Evolutionary conservation across 257 asterid species (phyloP).

Genomic region (Plantago ovata): DNA sequence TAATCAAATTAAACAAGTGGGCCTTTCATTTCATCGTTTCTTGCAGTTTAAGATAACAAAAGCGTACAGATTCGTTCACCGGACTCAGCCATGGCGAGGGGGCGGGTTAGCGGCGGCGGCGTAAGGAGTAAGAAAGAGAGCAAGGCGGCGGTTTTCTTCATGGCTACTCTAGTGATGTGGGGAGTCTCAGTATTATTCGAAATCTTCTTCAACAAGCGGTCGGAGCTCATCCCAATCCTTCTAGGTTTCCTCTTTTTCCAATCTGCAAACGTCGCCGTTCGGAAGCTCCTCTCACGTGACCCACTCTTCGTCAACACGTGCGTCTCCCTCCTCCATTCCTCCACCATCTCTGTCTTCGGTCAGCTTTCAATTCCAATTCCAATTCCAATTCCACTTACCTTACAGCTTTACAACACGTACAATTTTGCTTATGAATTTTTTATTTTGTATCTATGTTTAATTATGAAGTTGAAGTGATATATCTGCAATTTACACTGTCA

Average conservation of each 20-base stretch:
- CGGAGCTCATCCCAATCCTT: constrained; percentile 52
- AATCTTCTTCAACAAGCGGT: constrained; percentile 58
- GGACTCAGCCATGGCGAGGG: constrained; percentile 30
- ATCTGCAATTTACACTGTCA: no score
- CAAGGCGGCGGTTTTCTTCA: constrained; percentile 59
- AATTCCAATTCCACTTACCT: no score
- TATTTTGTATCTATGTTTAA: no score
- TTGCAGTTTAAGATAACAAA: background rate
- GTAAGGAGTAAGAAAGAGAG: constrained; percentile 25
- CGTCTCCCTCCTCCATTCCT: constrained; percentile 87
- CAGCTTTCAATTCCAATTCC: constrained; percentile 21
- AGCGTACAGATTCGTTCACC: background rate
- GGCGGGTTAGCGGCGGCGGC: constrained; percentile 24
- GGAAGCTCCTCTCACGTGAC: constrained; percentile 52
- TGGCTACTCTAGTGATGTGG: constrained; percentile 86
- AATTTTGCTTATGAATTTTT: background rate
- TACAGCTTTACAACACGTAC: no score
- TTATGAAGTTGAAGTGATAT: no score
- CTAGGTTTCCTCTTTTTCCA: constrained; percentile 69
- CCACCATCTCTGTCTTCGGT: constrained; percentile 69
- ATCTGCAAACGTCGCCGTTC: constrained; percentile 61
- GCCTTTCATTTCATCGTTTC: no score
- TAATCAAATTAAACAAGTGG: no score
- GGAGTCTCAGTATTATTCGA: constrained; percentile 65
- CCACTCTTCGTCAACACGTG: constrained; percentile 82